Evolutionary conservation across 345 rosid species (phyloP), one percentile per base, ranked within the genome.

Genomic region (Toxicodendron radicans): DNA sequence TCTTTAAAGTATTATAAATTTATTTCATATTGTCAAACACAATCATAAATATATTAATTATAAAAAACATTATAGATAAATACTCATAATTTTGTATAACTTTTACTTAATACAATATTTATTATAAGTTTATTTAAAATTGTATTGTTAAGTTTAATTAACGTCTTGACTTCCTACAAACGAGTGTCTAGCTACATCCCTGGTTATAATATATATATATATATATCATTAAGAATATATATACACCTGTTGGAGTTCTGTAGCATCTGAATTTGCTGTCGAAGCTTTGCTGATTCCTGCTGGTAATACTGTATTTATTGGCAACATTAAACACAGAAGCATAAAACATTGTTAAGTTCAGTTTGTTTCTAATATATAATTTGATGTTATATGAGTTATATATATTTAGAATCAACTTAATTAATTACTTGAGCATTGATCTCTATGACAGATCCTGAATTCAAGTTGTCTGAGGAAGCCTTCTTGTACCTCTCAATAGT

Each of bases 401-500:
- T 59, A 20, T n/a, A 56, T 27, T 17, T 58, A 27, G 63, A 51
- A 51, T 16, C 14, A n/a, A 11, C 43, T 38, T 30, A 10, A 17
- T 70, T 68, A 93, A n/a, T 70, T 68, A 93, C 99, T 91, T 95
- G 97, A 16, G 99, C 99, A 85, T 95, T 95, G 75, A 95, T 95
- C 73, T 95, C 97, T n/a, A 90, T 89, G 73, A 91, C 88, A 13
- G 97, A 81, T 64, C 77, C 76, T 0, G 91, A 66, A 66, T 85
- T 87, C 67, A 92, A 71, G 68, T 80, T 77, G 71, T 95, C 99
- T 13, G 98, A 95, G 63, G 78, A 77, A 32, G 97, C 98, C 84
- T 91, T 95, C 87, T 93, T 93, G 90, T 93, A 95, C 87, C 92
- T 90, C 41, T 95, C 98, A 58, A 93, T 93, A 18, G 97, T 93